phyloP scores from a whole-genome alignment of 768 basidiomycete genomes.

The Kwoniella bestiolae region DNA sequence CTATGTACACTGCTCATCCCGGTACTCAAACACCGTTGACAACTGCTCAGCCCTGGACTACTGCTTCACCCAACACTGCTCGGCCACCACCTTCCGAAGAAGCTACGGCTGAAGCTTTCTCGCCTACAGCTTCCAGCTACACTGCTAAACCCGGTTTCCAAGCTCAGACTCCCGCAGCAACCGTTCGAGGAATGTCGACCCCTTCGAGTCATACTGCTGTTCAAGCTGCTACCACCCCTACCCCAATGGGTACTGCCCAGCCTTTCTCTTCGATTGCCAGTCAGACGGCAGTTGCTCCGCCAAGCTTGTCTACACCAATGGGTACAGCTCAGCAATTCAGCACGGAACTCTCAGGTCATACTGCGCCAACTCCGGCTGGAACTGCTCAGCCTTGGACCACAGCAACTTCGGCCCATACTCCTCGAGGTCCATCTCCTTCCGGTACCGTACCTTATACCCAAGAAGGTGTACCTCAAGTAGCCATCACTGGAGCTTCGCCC shows the following conservation, averaged over 20 bases:
- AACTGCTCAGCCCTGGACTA: slow-evolving; percentile 18
- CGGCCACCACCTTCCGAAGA: not conserved
- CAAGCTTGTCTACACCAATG: not conserved
- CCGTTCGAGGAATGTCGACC: slow-evolving; percentile 7
- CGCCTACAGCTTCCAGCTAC: slow-evolving; percentile 14
- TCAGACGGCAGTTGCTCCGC: not conserved
- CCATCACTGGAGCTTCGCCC: slow-evolving; percentile 28
- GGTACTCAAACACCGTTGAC: not conserved
- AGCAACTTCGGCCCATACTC: not conserved
- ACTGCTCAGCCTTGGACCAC: slow-evolving; percentile 11
- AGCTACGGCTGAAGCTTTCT: slow-evolving; percentile 11
- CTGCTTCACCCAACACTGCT: slow-evolving; percentile 9
- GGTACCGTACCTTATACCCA: not conserved
- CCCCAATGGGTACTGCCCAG: slow-evolving; percentile 15
- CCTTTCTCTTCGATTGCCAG: not conserved
- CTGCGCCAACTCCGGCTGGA: slow-evolving; percentile 6
- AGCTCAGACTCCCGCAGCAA: slow-evolving; percentile 12
- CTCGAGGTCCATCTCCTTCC: slow-evolving; percentile 1
- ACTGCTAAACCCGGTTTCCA: slow-evolving; percentile 10
- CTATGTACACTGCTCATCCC: slow-evolving; percentile 11
- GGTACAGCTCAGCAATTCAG: slow-evolving; percentile 13
- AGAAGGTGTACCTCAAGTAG: slow-evolving; percentile 22
- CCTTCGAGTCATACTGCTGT: slow-evolving; percentile 15
- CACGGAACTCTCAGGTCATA: slow-evolving; percentile 3
- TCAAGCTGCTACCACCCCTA: not conserved